Evolutionary conservation across 371 early-diverging fungal genomes (phyloP), one percentile per base, ranked within the genome.

Genomic region (Zychaea mexicana): DNA sequence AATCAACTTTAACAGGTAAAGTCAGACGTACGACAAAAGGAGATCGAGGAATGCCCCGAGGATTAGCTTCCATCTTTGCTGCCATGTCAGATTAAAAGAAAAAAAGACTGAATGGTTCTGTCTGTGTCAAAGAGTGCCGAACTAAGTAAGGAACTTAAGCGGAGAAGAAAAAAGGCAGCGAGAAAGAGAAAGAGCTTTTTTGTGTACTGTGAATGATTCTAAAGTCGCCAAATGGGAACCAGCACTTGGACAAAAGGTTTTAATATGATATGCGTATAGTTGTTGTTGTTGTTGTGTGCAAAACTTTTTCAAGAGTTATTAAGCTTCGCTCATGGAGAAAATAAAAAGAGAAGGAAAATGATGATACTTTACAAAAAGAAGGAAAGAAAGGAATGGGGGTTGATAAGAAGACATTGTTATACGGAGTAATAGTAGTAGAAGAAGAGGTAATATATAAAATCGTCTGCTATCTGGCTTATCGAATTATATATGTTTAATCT

Each of bases 41-140:
- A n/a, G 96, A 95, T 70, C 85, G 85, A 21, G 98, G 98, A 63
- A 97, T 97, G 66, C 98, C 96, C 56, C 96, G 83, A 22, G 97
- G 94, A 71, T 97, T 97, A 24, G 88, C 76, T 60, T 90, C 86
- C 73, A 91, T 79, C 66, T 67, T 78, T 15, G 52, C 24, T 38
- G 61, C 52, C 61, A 61, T 61, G 61, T 31, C 30, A n/a, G 26
- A 42, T 7, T 12, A 12, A 42, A 3, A 42, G n/a, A 42, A 15
- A 39, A 61, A 49, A 39, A 27, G 26, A 21, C 15, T 32, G 24
- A 19, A 22, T 59, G 45, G 21, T 7, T 46, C 7, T n/a, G 46
- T 17, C 7, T 46, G n/a, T 21, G 46, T 21, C 36, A 36, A 36
- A 36, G 15, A 36, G 15, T 10, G 15, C 8, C 8, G 15, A 36